Conservation (phyloP, 2,329 filamentous ascomycete genomes). For the Magnaporthales sp. region DNA sequence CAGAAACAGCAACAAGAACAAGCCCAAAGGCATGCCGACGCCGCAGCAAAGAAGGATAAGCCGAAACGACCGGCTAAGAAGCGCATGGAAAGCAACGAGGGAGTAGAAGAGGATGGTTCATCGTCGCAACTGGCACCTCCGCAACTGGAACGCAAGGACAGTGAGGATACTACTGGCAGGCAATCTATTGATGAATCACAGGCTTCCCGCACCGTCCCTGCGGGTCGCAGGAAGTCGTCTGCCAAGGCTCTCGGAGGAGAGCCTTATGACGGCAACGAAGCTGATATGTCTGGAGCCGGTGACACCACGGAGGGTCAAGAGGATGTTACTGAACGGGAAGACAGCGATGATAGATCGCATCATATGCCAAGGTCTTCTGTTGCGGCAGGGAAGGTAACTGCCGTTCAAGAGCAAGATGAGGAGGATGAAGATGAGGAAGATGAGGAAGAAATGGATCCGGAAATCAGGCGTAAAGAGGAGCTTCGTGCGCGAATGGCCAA, state of each 20-base stretch:
- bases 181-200: constrained; percentile 42
- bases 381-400: constrained; percentile 26
- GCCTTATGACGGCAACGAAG: constrained; percentile 52
- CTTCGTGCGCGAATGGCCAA: constrained; percentile 94
- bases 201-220: constrained; percentile 19
- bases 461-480: constrained; percentile 77
- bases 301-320: constrained; percentile 53
- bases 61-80: constrained; percentile 71
- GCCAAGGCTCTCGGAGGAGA: constrained; percentile 29
- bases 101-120: constrained; percentile 23
- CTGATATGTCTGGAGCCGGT: constrained; percentile 55
- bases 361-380: constrained; percentile 27
- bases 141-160: constrained; percentile 35
- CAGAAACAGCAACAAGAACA: constrained; percentile 93
- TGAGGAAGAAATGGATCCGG: constrained; percentile 80
- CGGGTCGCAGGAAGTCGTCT: constrained; percentile 44
- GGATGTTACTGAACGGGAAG: constrained; percentile 63
- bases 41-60: constrained; percentile 76
- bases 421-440: constrained; percentile 62
- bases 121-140: constrained; percentile 23
- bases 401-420: constrained; percentile 32
- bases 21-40: constrained; percentile 71
- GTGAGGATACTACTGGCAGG: constrained; percentile 36
- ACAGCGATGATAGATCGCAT: constrained; percentile 53
- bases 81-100: constrained; percentile 39